Conservation (phyloP, 2,329 filamentous ascomycete species). For the Aspergillus felis region DNA sequence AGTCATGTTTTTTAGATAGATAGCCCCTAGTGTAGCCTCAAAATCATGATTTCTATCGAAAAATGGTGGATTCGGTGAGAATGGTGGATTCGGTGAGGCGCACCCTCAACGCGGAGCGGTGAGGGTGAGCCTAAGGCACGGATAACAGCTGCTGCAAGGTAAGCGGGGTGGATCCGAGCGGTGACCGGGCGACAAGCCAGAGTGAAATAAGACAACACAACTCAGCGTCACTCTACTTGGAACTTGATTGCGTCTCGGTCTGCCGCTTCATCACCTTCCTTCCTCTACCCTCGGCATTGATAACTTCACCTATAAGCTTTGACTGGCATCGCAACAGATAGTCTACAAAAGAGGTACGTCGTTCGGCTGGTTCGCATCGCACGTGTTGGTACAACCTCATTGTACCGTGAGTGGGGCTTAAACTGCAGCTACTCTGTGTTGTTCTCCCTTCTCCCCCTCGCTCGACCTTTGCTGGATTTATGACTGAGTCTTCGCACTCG, state of each 20-base stretch:
- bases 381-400: neutral
- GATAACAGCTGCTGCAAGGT: neutral
- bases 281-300: no score
- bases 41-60: no score
- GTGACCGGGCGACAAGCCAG: conserved; percentile 19
- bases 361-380: neutral
- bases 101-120: no score
- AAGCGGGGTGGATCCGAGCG: conserved; percentile 19
- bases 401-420: neutral
- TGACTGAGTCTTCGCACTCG: neutral
- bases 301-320: no score
- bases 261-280: no score
- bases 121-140: no score
- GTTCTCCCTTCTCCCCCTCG: neutral
- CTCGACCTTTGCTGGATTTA: neutral
- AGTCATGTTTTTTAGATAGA: no score
- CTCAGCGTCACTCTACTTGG: conserved; percentile 8
- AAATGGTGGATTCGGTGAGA: no score
- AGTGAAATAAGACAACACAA: conserved; percentile 16
- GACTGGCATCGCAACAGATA: no score
- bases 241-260: no score
- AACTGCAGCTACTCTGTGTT: neutral
- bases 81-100: no score
- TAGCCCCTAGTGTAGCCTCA: no score
- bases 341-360: neutral